These are phyloP conservation scores for Chalciporus pseudorubinellus DNA, from an alignment of 768 basidiomycete genomes.

Conservation along the genomic window DNA sequence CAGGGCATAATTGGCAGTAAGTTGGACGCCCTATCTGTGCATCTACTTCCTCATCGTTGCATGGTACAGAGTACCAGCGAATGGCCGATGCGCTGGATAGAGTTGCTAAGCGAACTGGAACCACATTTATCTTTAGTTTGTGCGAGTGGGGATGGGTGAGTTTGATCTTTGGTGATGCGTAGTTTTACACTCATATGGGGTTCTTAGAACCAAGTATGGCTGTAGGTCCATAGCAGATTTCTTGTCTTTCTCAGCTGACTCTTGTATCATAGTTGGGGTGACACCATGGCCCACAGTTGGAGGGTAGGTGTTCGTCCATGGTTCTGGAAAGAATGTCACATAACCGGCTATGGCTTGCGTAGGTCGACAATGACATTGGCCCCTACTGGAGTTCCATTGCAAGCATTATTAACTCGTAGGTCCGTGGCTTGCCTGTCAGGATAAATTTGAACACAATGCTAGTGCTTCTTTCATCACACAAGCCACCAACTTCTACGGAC, in stretches of 20 bases:
- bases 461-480: constrained; percentile 65
- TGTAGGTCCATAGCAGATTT: constrained; percentile 45
- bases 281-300: constrained; percentile 38
- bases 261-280: constrained; percentile 32
- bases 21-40: constrained; percentile 15
- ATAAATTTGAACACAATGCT: neutral
- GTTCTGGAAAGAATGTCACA: neutral
- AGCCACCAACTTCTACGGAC: constrained; percentile 62
- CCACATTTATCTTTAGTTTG: constrained; percentile 56
- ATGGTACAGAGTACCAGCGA: constrained; percentile 48
- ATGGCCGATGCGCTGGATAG: constrained; percentile 56
- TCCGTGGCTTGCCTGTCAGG: neutral
- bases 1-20: constrained; percentile 54
- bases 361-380: constrained; percentile 25
- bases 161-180: constrained; percentile 2
- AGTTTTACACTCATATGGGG: neutral
- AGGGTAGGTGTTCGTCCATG: constrained; percentile 35
- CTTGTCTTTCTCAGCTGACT: neutral
- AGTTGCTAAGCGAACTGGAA: constrained; percentile 45
- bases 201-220: constrained; percentile 55
- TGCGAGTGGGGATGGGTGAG: constrained; percentile 68
- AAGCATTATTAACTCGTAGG: constrained; percentile 53
- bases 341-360: neutral
- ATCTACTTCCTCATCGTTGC: neutral
- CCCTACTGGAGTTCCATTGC: constrained; percentile 51